These are phyloP conservation scores for Ogataea henricii DNA, from an alignment of 805 yeast genomes.

Conservation along the genomic window DNA sequence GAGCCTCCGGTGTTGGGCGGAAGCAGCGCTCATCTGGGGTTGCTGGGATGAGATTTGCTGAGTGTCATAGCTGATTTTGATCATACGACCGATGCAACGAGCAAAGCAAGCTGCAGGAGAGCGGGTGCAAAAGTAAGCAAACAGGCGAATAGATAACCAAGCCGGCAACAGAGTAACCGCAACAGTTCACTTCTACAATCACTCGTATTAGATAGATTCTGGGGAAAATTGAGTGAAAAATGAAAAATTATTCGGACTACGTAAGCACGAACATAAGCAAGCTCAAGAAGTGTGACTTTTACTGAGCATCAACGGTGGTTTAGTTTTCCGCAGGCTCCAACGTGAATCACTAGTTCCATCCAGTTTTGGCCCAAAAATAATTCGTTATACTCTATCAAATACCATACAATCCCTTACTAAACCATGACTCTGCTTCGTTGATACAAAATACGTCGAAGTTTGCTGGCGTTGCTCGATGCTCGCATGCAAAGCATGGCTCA, in stretches of 20 bases:
- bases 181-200: background rate
- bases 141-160: background rate
- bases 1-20: background rate
- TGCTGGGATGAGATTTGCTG: background rate
- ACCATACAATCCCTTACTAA: too few relatives aligned
- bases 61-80: constrained; percentile 1
- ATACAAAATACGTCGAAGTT: too few relatives aligned
- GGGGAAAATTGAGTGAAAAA: background rate
- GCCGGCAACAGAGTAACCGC: background rate
- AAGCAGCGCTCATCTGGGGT: background rate
- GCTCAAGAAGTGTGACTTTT: too few relatives aligned
- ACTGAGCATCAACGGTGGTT: too few relatives aligned
- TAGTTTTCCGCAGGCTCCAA: too few relatives aligned
- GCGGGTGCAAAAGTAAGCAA: background rate
- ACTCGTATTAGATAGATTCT: background rate
- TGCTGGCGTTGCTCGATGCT: too few relatives aligned
- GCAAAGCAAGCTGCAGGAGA: background rate
- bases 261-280: background rate
- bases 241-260: background rate
- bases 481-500: too few relatives aligned
- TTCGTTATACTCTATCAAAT: too few relatives aligned
- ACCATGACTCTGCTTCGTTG: too few relatives aligned
- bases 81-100: constrained; percentile 4
- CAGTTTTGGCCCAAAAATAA: too few relatives aligned
- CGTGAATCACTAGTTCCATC: too few relatives aligned